phyloP scores from a whole-genome alignment of 805 yeast genomes.

The Kuraishia ogatae region DNA sequence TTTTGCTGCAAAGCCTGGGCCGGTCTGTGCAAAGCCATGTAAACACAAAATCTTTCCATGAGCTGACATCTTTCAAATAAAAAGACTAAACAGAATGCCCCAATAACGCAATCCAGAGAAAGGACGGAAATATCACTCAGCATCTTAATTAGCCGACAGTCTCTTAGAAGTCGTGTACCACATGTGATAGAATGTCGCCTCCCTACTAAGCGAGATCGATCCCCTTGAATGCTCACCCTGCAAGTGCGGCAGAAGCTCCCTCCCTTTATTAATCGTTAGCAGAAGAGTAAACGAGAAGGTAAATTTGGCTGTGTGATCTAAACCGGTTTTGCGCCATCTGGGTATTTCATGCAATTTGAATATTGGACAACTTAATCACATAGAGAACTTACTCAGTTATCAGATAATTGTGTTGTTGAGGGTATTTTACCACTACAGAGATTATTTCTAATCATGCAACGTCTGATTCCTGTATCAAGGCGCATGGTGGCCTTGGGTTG shows the following conservation, averaged over 20 bases:
- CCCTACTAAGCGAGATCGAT: neutral
- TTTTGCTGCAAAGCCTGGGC: conserved; percentile 76
- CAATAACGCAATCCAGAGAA: no score
- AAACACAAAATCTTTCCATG: conserved; percentile 62
- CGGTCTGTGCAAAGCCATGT: conserved; percentile 88
- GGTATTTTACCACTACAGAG: no score
- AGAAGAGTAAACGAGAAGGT: neutral
- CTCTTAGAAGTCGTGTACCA: neutral
- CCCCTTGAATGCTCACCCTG: neutral
- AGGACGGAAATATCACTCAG: no score
- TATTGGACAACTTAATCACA: no score
- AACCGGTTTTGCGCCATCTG: neutral
- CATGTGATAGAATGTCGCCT: neutral
- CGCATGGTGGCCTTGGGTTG: neutral
- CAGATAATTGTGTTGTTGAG: no score
- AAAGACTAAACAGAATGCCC: no score
- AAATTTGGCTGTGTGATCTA: neutral
- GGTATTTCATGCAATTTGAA: no score
- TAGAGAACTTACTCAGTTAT: no score
- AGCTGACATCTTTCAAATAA: conserved; percentile 4
- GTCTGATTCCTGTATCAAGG: neutral
- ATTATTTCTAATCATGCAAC: neutral
- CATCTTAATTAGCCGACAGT: neutral
- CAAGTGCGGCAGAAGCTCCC: neutral
- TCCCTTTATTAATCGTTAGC: neutral